Evolutionary conservation across 2,329 filamentous ascomycete genomes (phyloP).

Genomic region (Gaeumannomyces sp.): DNA sequence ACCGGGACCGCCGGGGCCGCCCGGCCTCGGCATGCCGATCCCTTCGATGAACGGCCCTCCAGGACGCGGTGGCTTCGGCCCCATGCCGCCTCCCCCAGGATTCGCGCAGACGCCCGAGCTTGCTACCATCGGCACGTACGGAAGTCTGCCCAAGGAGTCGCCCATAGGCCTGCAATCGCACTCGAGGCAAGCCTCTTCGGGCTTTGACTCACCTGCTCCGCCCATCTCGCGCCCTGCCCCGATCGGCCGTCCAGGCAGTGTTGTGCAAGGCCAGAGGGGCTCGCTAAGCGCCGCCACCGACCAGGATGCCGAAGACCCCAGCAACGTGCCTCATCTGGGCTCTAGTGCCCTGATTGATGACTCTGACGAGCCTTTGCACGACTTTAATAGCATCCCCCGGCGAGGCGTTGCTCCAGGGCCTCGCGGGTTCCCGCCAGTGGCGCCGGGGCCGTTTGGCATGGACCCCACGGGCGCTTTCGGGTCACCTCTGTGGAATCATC

Average conservation of each 20-base stretch:
- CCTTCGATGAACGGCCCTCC: conserved; percentile 2
- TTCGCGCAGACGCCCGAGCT: conserved; percentile 9
- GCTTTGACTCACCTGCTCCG: conserved; percentile 57
- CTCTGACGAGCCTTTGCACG: conserved; percentile 50
- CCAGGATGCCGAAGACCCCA: conserved; percentile 63
- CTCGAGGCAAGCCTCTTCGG: conserved; percentile 67
- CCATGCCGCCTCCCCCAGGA: conserved; percentile 15
- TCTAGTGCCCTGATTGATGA: conserved; percentile 85
- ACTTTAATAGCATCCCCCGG: conserved; percentile 20
- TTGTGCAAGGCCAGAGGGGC: conserved; percentile 45
- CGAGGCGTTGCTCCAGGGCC: conserved; percentile 13
- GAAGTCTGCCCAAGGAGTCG: conserved; percentile 25
- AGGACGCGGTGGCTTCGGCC: conserved; percentile 3
- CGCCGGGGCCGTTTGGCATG: conserved; percentile 10
- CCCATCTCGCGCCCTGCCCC: conserved; percentile 78
- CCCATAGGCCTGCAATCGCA: conserved; percentile 48
- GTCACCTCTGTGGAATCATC: conserved; percentile 15
- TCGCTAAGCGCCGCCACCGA: conserved; percentile 38
- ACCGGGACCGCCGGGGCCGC: conserved; percentile 1
- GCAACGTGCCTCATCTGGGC: conserved; percentile 57
- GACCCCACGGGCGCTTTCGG: conserved; percentile 14
- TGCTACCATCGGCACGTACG: conserved; percentile 8
- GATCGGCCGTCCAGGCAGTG: conserved; percentile 80
- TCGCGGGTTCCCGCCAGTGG: conserved; percentile 4
- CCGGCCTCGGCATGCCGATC: conserved; percentile 8